Evolutionary conservation across 805 yeast genomes (phyloP).

Genomic region (Starmerella davenportii): DNA sequence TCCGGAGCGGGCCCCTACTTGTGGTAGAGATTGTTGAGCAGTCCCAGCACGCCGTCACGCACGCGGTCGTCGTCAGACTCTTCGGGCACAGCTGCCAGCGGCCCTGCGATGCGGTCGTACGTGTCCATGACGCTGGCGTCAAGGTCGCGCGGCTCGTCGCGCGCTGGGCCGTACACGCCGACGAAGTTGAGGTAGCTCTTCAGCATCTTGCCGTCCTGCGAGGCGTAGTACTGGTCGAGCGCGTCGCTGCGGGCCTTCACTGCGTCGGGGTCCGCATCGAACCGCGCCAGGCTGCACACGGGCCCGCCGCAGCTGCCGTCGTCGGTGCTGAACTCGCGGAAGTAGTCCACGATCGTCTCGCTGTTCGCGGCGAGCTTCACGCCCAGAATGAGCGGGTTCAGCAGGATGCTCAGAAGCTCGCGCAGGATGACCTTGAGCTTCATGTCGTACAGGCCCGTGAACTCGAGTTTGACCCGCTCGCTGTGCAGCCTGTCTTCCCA

Average conservation of each 20-base stretch:
- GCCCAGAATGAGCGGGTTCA: conserved; percentile 85
- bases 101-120: conserved; percentile 14
- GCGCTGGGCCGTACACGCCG: conserved; percentile 48
- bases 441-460: conserved; percentile 59
- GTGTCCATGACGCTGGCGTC: conserved; percentile 18
- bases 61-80: conserved; percentile 21
- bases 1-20: too few species aligned
- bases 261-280: conserved; percentile 40
- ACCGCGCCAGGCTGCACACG: conserved; percentile 87
- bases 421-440: conserved; percentile 50
- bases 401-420: conserved; percentile 62
- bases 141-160: not conserved
- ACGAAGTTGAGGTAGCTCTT: conserved; percentile 74
- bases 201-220: conserved; percentile 71
- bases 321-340: conserved; percentile 74
- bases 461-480: conserved; percentile 65
- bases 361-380: conserved; percentile 56
- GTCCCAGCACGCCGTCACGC: conserved; percentile 48
- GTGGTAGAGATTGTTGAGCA: conserved; percentile 66
- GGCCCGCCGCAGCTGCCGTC: conserved; percentile 80
- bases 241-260: conserved; percentile 23
- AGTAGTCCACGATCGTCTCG: conserved; percentile 70
- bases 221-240: conserved; percentile 26
- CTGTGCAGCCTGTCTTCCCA: conserved; percentile 83
- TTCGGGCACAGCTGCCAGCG: conserved; percentile 10